These are phyloP conservation scores for Erucastrum elatum DNA, from an alignment of 345 rosid species.

Conservation along the genomic window DNA sequence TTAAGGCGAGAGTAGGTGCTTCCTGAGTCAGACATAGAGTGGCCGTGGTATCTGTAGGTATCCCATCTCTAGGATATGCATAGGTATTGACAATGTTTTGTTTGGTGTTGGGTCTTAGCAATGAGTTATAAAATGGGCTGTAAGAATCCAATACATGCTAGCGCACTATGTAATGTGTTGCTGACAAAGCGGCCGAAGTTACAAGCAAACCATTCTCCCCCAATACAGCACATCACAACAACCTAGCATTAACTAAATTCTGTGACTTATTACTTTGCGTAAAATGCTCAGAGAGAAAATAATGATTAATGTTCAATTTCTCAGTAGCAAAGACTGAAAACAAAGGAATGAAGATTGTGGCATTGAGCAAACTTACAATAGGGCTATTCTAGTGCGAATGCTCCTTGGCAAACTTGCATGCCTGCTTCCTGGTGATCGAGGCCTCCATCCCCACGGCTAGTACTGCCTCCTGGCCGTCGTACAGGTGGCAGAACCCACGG, in stretches of 20 bases:
- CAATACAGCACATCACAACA: too few relatives aligned
- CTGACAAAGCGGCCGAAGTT: neutral
- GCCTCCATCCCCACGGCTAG: constrained; percentile 95
- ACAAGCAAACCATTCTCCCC: too few relatives aligned
- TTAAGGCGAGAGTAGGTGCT: constrained; percentile 63
- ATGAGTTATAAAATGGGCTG: neutral
- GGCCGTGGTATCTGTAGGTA: constrained; percentile 98
- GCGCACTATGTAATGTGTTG: neutral
- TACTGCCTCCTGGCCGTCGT: constrained; percentile 92
- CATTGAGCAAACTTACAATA: constrained; percentile 59
- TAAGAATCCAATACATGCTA: neutral
- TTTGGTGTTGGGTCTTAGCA: constrained; percentile 7
- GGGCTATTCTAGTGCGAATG: constrained; percentile 92
- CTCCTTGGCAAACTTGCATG: constrained; percentile 94
- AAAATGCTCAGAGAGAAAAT: too few relatives aligned
- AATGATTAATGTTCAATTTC: neutral
- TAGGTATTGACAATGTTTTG: neutral
- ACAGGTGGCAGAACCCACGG: constrained; percentile 95
- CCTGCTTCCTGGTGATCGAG: constrained; percentile 87
- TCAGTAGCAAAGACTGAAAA: neutral
- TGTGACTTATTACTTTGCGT: too few relatives aligned
- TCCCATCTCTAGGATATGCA: constrained; percentile 98
- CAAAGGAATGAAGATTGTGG: neutral
- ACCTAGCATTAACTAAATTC: too few relatives aligned
- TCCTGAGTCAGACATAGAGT: constrained; percentile 99